Percentiles rank a stretch among this genome's conserved stretches.
phyloP scores from a whole-genome alignment of 2,329 filamentous ascomycete genomes.

The Pseudopithomyces chartarum region DNA sequence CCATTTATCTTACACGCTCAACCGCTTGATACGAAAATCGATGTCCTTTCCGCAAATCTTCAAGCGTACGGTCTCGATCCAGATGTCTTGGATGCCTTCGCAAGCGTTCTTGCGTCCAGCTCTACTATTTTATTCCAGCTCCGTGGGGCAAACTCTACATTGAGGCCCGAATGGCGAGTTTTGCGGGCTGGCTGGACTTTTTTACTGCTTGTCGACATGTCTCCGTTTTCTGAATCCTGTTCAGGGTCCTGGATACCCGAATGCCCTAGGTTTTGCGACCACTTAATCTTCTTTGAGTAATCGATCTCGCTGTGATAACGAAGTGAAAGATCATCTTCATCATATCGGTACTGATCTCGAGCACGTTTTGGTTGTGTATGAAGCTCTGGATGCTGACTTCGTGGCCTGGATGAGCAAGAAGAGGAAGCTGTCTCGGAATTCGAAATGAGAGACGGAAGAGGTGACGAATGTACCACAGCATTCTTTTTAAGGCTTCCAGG shows the following conservation, averaged over 20 bases:
- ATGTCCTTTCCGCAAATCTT: background rate
- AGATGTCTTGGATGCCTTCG: background rate
- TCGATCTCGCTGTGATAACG: no score
- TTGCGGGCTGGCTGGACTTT: constrained; percentile 3
- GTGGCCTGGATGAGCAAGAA: background rate
- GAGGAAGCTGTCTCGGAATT: background rate
- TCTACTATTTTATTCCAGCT: constrained; percentile 20
- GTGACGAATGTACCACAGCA: background rate
- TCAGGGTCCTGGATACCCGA: background rate
- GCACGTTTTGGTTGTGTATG: background rate
- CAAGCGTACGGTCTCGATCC: constrained; percentile 5
- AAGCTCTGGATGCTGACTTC: background rate
- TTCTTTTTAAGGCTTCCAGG: background rate
- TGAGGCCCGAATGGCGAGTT: constrained; percentile 22
- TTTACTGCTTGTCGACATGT: background rate
- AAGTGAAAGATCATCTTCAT: background rate
- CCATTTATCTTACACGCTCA: background rate
- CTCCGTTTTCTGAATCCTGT: background rate
- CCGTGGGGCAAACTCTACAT: constrained; percentile 16
- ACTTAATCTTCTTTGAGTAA: background rate
- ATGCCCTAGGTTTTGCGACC: background rate
- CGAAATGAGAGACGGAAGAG: background rate
- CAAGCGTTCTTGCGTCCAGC: background rate
- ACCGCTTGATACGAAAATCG: no score
- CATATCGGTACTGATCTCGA: background rate